Base-by-base conservation (phyloP, 129 eudicot species). In the Escallonia rubra region DNA sequence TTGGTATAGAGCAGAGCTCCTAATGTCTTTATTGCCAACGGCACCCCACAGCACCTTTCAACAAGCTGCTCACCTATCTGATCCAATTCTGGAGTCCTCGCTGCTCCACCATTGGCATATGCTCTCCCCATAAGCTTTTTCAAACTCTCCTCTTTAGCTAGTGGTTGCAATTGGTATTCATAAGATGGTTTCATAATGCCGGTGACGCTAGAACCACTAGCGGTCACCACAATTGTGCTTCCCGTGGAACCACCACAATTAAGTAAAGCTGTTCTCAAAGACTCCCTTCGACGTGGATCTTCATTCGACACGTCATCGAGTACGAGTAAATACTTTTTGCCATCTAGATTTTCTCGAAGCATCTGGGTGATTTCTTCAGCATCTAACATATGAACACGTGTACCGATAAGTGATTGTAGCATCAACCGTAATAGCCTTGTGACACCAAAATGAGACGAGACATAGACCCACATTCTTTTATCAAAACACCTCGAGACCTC, bases 381-480 rank as follows among this genome's bases (percentile, higher is more conserved):
- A 16, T 10, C 58, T 10, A 10, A 14, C 7, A 11, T 9, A 1
- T 56, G 43, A 15, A 16, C 13, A 4, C 10, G 23, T 43, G 45
- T 49, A 1, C 41, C 34, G 4, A 63, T 42, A 3, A 57, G 57
- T 5, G 56, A 43, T 57, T 57, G 38, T 11, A 69, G 65, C 57
- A 57, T 69, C 38, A 9, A 44, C 44, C 43, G 16, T 0, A 69
- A 46, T 8, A 69, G 9, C 10, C 9, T 58, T 4, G 9, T 4
- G 3, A 61, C 6, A 8, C 58, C 51, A 45, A 69, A 69, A 69
- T 45, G 41, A 10, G 43, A 4, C 23, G 65, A 57, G 14, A 69
- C 73, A 69, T 39, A 42, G 4, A 69, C 73, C 73, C 73, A 69
- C 43, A 57, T 44, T 10, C 34, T 59, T 44, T 57, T 23, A 3